Conservation (phyloP, 345 rosid species). For the Citrus mangshanensis region DNA sequence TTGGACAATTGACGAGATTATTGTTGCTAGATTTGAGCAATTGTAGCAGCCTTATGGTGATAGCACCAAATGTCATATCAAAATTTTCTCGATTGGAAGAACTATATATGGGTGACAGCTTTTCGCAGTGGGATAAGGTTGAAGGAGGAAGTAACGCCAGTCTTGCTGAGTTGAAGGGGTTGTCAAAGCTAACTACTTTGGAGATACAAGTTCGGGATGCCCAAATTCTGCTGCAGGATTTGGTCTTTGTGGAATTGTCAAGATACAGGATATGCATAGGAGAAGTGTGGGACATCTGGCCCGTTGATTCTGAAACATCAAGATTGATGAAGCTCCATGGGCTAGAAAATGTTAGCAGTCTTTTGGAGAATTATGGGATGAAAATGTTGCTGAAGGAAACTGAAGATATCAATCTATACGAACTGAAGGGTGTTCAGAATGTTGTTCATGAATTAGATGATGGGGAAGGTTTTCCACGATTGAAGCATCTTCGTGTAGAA, state of each 20-base stretch:
- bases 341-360: not conserved
- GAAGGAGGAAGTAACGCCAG: too few relatives aligned
- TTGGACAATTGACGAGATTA: too few relatives aligned
- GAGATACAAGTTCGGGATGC: too few relatives aligned
- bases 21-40: not conserved
- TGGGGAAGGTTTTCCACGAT: slow-evolving; percentile 8
- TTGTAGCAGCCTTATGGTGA: too few relatives aligned
- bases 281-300: not conserved
- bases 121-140: too few relatives aligned
- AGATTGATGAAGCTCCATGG: slow-evolving; percentile 7
- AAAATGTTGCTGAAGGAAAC: slow-evolving; percentile 7
- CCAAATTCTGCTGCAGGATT: too few relatives aligned
- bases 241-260: not conserved
- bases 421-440: not conserved
- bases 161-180: too few relatives aligned
- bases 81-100: too few relatives aligned
- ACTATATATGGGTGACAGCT: too few relatives aligned
- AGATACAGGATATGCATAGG: not conserved
- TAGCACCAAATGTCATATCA: too few relatives aligned
- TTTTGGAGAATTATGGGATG: not conserved
- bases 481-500: slow-evolving; percentile 7
- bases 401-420: slow-evolving; percentile 10
- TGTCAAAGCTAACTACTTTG: too few relatives aligned
- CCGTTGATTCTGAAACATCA: fast-evolving
- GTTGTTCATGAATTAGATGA: not conserved